Conservation (phyloP, 805 yeast species). For the Henningerozyma blattae region DNA sequence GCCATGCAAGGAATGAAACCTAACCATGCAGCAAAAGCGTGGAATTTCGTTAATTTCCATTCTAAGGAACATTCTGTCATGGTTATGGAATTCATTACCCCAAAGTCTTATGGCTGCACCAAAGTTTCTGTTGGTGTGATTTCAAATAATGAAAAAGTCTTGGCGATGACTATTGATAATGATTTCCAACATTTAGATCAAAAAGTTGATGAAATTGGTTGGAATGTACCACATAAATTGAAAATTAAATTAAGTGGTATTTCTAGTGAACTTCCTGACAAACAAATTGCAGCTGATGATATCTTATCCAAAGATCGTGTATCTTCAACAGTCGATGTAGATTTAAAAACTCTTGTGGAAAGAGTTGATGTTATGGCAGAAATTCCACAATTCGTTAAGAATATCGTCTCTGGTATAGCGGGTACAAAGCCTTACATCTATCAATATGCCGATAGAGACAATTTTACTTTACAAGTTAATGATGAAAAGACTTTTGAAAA, state of each 20-base stretch:
- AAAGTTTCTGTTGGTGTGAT: slow-evolving; percentile 72
- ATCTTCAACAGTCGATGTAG: slow-evolving; percentile 45
- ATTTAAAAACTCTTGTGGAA: slow-evolving; percentile 54
- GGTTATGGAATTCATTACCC: slow-evolving; percentile 95
- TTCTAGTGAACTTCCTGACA: slow-evolving; percentile 32
- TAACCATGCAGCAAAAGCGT: slow-evolving; percentile 93
- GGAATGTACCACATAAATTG: slow-evolving; percentile 75
- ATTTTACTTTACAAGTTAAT: slow-evolving; percentile 14
- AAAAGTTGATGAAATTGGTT: slow-evolving; percentile 67
- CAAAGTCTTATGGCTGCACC: slow-evolving; percentile 74
- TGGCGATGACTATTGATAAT: slow-evolving; percentile 57
- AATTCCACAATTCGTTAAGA: slow-evolving; percentile 87
- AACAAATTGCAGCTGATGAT: slow-evolving; percentile 24
- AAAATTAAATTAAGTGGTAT: slow-evolving; percentile 45
- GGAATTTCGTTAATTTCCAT: slow-evolving; percentile 91
- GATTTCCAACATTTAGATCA: slow-evolving; percentile 45
- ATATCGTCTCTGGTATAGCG: slow-evolving; percentile 84
- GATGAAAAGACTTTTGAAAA: slow-evolving; percentile 10
- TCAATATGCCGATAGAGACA: slow-evolving; percentile 59
- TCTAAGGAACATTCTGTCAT: slow-evolving; percentile 62
- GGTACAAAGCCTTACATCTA: slow-evolving; percentile 96
- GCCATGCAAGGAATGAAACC: slow-evolving; percentile 99
- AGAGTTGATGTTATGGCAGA: slow-evolving; percentile 97
- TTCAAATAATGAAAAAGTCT: slow-evolving; percentile 48
- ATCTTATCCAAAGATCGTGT: slow-evolving; percentile 24